Base-by-base conservation (phyloP, 176 grass and related monocot genomes). In the Dactylis glomerata region DNA sequence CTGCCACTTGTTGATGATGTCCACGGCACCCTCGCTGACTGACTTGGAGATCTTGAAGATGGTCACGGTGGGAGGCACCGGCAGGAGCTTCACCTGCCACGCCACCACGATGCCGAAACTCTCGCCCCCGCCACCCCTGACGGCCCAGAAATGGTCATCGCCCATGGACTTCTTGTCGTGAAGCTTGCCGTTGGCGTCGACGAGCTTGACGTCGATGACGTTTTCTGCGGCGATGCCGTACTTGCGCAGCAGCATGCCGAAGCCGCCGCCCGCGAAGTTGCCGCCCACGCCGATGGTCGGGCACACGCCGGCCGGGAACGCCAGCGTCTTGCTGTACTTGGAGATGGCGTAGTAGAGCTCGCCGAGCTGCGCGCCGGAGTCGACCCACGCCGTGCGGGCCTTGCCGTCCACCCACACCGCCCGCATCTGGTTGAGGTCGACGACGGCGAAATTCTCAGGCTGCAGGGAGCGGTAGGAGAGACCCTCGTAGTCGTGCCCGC, bases 401-500 rank as follows among this genome's bases (percentile, higher is more conserved):
- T 85, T 70, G 4, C 32, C 44, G 56, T 93, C 82, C 33, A 90
- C 15, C 19, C 7, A 11, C 33, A 91, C 61, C 0, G 66, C 66
- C 20, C 79, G 80, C 64, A 87, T 74, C 19, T 47, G 79, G 34
- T 68, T 38, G 16, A 91, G 75, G 46, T 91, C 89, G 45, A 90
- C 73, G 62, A 90, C 52, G 40, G 76, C 66, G 40, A 93, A 90
- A 10, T 1, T 17, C 32, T 84, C 79, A 2, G 64, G 57, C 16
- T 46, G 10, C 11, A 75, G 32, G 5, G 92, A 88, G 7, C 88
- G 61, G 89, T 85, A 94, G 0, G 94, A 97, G 5, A 97, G 82
- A 50, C 94, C 94, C 78, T 96, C 91, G 74, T 93, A 96, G 79
- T 96, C 94, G 59, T 96, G 94, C 2, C 94, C 92, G 27, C 92